Evolutionary conservation across 2,329 filamentous ascomycete genomes (phyloP), one percentile per base, ranked within the genome.

Genomic region (Ophiostoma sp.): DNA sequence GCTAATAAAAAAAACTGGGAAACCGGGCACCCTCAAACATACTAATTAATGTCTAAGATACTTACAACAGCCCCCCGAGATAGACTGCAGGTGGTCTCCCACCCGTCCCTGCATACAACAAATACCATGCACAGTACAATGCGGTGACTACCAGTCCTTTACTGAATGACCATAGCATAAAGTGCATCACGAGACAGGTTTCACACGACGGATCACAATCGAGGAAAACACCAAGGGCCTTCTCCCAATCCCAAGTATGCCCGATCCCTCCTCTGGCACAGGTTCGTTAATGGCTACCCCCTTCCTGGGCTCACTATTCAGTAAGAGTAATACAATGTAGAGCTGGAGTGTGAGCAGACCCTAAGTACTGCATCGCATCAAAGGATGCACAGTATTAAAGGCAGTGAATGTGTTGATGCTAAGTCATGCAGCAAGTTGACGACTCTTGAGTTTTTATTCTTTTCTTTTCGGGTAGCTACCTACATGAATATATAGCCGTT

Each of bases 181-280:
- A 20, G 44, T 48, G 44, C 44, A 48, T 48, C 44, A 5, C 2
- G 52, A 31, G 52, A 57, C n/a, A 57, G 4, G 52, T 57, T 57
- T 62, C 57, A 27, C 13, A 15, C 23, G 27, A 11, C 27, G 27
- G 33, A 62, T 62, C 57, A 27, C 23, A 10, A 20, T 62, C 4
- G 57, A 35, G 1, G 13, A n/a, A 62, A 31, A 17, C 5, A 11
- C 10, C 2, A 27, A 27, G 52, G 52, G 44, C 3, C 20, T n/a
- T 57, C 23, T 57, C n/a, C 11, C n/a, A 62, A 62, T 57, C n/a
- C 11, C n/a, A 62, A 62, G 57, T 33, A 62, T 62, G 57, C 57
- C 15, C 27, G 27, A 62, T 62, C 57, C 15, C 5, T 8, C 7
- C 57, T 33, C 57, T 62, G 57, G 57, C 27, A 33, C 13, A 27